These are phyloP conservation scores for Carex parvula DNA, from an alignment of 176 grass and related monocot species.

Conservation along the genomic window DNA sequence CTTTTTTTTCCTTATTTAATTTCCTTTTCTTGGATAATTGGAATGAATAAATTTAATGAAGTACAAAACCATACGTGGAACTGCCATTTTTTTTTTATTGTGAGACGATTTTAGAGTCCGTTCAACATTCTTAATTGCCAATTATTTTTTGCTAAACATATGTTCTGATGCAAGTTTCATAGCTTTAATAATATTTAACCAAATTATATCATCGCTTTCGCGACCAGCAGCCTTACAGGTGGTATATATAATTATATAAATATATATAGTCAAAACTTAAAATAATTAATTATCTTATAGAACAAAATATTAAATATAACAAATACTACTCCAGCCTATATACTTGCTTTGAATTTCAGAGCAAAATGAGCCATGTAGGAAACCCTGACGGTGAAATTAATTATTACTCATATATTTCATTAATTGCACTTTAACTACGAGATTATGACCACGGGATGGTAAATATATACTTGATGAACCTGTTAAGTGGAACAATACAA, in stretches of 20 bases:
- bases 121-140: neutral
- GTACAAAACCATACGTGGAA: neutral
- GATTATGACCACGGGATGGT: neutral
- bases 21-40: neutral
- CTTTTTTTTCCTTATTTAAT: neutral
- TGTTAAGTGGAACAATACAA: neutral
- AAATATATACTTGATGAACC: neutral
- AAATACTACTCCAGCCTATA: neutral
- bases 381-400: too few species aligned
- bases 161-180: neutral
- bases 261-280: neutral
- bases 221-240: neutral
- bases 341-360: neutral
- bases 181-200: neutral
- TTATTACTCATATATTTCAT: neutral
- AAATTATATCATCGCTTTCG: neutral
- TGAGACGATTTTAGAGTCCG: neutral
- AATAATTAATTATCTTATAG: neutral
- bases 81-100: neutral
- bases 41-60: neutral
- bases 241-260: neutral
- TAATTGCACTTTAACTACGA: neutral
- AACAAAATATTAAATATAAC: neutral
- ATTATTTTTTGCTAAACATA: neutral
- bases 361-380: neutral